Base-by-base conservation (phyloP, 2,329 filamentous ascomycete species). In the Fusarium metavorans region DNA sequence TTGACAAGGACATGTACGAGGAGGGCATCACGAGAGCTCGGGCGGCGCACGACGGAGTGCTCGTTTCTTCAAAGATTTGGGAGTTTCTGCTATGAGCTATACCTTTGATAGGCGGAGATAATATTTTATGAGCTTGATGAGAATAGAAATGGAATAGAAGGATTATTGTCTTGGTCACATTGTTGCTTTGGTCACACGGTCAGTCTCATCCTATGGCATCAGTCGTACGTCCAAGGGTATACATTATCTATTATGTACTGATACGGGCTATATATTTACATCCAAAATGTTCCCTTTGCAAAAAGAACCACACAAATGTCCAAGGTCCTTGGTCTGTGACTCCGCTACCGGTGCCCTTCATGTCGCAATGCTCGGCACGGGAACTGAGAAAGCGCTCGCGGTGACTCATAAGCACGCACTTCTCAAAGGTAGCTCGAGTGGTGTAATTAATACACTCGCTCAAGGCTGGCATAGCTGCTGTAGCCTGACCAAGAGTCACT, bases 61-160 rank as follows among this genome's bases (percentile, higher is more conserved):
- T 80, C 11, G 72, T 82, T 14, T 69, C 79, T 8, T 63, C 70
- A 0, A 76, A 70, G 32, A 80, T 82, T 35, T 80, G 78, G 76
- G 74, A 78, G 18, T 78, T 82, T 45, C 10, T 79, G 2, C 64
- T 75, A 7, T 65, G 11, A 54, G 39, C 6, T 20, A 56, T n/a
- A 6, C 6, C 6, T 30, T n/a, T 10, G 45, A 50, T 16, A 30
- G 16, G 30, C 5, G 16, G 2, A 20, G 3, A 32, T 52, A 27
- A 32, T 27, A 32, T 20, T 54, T 45, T 20, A 54, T 20, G 48
- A 54, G 48, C 32, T 54, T 54, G 27, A 32, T 54, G 48, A 54
- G 48, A 6, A 14, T 54, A 32, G 48, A 54, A 52, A 18, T 5
- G 5, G 27, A 54, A 54, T 54, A 54, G 48, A 54, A 54, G 48